These are phyloP conservation scores for Leptodontidium sp. DNA, from an alignment of 2,329 filamentous ascomycete species.

Conservation along the genomic window DNA sequence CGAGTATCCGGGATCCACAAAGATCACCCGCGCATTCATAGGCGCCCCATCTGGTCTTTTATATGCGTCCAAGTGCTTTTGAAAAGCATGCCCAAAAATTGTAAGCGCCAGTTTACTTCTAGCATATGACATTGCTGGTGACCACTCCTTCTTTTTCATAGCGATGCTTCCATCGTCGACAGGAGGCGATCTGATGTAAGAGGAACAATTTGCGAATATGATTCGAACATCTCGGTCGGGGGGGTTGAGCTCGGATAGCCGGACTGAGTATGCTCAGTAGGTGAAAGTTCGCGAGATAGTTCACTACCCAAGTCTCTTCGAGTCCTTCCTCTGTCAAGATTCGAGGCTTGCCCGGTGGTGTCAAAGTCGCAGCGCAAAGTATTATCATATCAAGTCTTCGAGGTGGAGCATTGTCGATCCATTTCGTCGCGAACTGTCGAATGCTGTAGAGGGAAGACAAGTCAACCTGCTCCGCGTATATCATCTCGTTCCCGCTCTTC, in stretches of 20 bases:
- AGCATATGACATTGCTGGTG: slow-evolving; percentile 66
- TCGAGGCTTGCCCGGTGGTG: slow-evolving; percentile 69
- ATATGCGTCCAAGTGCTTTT: slow-evolving; percentile 89
- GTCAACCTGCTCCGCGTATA: slow-evolving; percentile 96
- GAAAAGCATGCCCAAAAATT: slow-evolving; percentile 88
- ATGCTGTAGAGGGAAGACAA: slow-evolving; percentile 89
- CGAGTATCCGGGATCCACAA: slow-evolving; percentile 86
- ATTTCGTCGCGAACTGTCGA: slow-evolving; percentile 92
- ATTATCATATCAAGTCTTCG: slow-evolving; percentile 90
- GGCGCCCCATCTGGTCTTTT: slow-evolving; percentile 83
- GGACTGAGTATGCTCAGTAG: slow-evolving; percentile 90
- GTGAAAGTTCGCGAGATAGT: slow-evolving; percentile 96
- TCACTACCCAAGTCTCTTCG: slow-evolving; percentile 91
- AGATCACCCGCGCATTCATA: slow-evolving; percentile 81
- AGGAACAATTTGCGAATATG: slow-evolving; percentile 85
- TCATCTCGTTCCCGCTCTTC: slow-evolving; percentile 80
- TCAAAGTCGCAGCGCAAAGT: slow-evolving; percentile 82
- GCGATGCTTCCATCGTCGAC: slow-evolving; percentile 59
- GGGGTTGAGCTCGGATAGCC: slow-evolving; percentile 87
- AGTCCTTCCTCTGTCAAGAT: slow-evolving; percentile 78
- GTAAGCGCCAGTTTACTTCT: slow-evolving; percentile 81
- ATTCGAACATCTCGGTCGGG: slow-evolving; percentile 93
- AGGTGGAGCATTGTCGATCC: slow-evolving; percentile 95
- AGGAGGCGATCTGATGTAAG: slow-evolving; percentile 82
- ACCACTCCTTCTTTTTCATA: slow-evolving; percentile 59